A percentile compares a stretch with the other conserved stretches of the same genome.
Conservation (phyloP, 139 green algal genomes). For the Zygnema circumcarinatum region DNA sequence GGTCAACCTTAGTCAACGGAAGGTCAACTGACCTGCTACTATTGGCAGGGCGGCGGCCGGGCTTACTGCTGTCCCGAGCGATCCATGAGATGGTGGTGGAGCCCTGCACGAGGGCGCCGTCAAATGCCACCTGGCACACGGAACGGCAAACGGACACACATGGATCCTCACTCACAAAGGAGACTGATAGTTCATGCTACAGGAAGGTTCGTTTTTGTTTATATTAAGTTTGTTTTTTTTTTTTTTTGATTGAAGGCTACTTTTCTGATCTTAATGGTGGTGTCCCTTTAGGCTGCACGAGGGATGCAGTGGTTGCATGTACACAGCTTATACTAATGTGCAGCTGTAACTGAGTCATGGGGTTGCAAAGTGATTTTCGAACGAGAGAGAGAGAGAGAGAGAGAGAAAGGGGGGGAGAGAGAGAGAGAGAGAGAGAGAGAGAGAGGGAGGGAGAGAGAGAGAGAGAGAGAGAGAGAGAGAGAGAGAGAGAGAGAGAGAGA, state of each 20-base stretch:
- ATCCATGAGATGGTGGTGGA: slow-evolving; percentile 19
- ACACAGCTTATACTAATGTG: too few relatives aligned
- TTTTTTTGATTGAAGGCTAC: too few relatives aligned
- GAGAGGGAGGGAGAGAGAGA: neutral
- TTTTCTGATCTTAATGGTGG: too few relatives aligned
- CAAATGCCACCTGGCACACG: slow-evolving; percentile 48
- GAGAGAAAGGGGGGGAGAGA: neutral
- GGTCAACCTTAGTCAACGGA: too few relatives aligned
- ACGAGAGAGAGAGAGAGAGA: neutral
- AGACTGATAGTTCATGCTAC: neutral
- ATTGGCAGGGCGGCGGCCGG: slow-evolving; percentile 8
- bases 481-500: neutral
- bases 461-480: neutral
- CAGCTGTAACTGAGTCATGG: too few relatives aligned
- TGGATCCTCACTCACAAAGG: too few relatives aligned
- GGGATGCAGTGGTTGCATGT: too few relatives aligned
- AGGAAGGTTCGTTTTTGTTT: neutral
- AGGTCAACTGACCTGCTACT: too few relatives aligned
- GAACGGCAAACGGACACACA: too few relatives aligned
- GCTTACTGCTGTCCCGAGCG: slow-evolving; percentile 36
- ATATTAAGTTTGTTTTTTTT: too few relatives aligned
- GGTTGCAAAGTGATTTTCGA: neutral
- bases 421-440: neutral
- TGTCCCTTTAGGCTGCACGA: too few relatives aligned
- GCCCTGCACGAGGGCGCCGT: slow-evolving; percentile 27